Evolutionary conservation across 441 rosid species (phyloP).

Genomic region (Croton laevigatus): DNA sequence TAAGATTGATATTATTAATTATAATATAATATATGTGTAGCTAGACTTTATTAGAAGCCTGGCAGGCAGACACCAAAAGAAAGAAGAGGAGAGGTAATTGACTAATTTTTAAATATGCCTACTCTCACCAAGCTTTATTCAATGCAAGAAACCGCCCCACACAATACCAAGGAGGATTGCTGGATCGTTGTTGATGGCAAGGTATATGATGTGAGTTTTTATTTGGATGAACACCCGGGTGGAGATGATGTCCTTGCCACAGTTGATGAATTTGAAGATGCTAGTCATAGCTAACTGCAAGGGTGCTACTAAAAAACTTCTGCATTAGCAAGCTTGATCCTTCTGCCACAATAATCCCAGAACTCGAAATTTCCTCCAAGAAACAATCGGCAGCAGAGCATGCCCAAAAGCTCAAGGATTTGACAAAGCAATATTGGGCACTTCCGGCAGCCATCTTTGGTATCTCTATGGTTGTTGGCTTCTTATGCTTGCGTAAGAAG

Average conservation of each 20-base stretch:
- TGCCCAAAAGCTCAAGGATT: slow-evolving; percentile 40
- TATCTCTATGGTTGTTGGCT: slow-evolving; percentile 58
- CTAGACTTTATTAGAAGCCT: too few species aligned
- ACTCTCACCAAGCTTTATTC: slow-evolving; percentile 64
- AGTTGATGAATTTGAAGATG: slow-evolving; percentile 82
- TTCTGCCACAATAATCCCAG: slow-evolving; percentile 46
- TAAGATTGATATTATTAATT: too few species aligned
- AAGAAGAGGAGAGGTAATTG: too few species aligned
- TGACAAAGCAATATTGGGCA: slow-evolving; percentile 71
- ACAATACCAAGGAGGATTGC: slow-evolving; percentile 71
- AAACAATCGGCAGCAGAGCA: slow-evolving; percentile 30
- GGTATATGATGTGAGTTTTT: slow-evolving; percentile 75
- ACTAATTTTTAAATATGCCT: too few species aligned
- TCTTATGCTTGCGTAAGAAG: slow-evolving; percentile 61
- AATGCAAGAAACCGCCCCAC: slow-evolving; percentile 74
- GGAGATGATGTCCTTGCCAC: slow-evolving; percentile 81
- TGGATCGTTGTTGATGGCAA: slow-evolving; percentile 85
- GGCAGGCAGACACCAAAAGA: too few species aligned
- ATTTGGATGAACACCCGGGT: slow-evolving; percentile 92
- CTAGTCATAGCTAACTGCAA: slow-evolving; percentile 76
- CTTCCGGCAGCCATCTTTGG: slow-evolving; percentile 56
- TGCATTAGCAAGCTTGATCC: slow-evolving; percentile 76
- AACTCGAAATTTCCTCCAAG: slow-evolving; percentile 56
- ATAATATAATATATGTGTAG: too few species aligned
- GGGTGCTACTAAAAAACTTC: slow-evolving; percentile 59